phyloP scores from a whole-genome alignment of 2,329 filamentous ascomycete genomes.

The Aspergillus awamori region DNA sequence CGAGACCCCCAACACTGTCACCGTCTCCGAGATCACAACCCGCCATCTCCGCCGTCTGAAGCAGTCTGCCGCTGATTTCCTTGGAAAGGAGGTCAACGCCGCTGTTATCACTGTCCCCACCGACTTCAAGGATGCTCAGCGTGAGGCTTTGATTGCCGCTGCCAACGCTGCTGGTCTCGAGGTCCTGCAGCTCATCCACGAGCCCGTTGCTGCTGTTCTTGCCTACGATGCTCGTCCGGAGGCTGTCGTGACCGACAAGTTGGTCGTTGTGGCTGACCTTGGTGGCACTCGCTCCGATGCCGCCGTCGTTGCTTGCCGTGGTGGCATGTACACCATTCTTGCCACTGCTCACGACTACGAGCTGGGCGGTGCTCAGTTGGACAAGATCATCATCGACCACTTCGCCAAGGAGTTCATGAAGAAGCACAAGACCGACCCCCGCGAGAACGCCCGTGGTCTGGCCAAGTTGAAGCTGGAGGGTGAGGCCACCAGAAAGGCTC shows the following conservation, averaged over 20 bases:
- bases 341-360: constrained; percentile 96
- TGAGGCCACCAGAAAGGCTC: constrained; percentile 87
- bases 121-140: constrained; percentile 87
- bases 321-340: constrained; percentile 94
- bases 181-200: constrained; percentile 87
- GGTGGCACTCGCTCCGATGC: constrained; percentile 93
- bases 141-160: constrained; percentile 74
- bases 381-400: constrained; percentile 90
- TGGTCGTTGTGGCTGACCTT: constrained; percentile 86
- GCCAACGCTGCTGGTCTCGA: constrained; percentile 82
- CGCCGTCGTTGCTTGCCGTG: constrained; percentile 84
- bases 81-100: constrained; percentile 91
- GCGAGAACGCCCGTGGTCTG: constrained; percentile 75
- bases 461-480: constrained; percentile 92
- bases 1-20: constrained; percentile 68
- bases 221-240: constrained; percentile 89
- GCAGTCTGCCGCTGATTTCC: constrained; percentile 83
- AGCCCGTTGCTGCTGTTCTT: constrained; percentile 84
- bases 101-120: constrained; percentile 93
- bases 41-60: constrained; percentile 82
- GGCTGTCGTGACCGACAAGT: constrained; percentile 77
- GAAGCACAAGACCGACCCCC: constrained; percentile 89
- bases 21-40: constrained; percentile 78
- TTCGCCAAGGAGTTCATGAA: constrained; percentile 99
- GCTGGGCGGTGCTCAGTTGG: constrained; percentile 80